Evolutionary conservation across 202 grass and related monocot genomes (phyloP), one percentile per base, ranked within the genome.

Genomic region (Digitaria exilis): DNA sequence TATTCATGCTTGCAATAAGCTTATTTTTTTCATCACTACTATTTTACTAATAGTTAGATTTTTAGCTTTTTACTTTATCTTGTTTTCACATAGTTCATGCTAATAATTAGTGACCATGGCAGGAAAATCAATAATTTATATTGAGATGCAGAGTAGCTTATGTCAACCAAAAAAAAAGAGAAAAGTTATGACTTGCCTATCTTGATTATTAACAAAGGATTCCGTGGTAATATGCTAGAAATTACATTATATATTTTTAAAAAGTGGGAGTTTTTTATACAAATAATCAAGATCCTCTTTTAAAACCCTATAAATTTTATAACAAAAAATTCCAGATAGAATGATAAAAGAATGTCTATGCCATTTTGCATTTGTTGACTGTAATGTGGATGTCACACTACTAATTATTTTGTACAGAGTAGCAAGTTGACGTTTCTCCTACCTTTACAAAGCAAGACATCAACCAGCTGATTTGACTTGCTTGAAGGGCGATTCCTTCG

Each of bases 381-480:
- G 3, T 13, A 55, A 55, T 55, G 22, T 59, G 13, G 3, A 28
- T 59, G 56, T 4, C 12, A 12, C 25, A 14, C 56, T n/a, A n/a
- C n/a, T 14, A 12, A 59, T 30, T 31, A 8, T 2, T 31, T 18
- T 70, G 24, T 26, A 30, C 3, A 48, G n/a, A n/a, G n/a, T 6
- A 17, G 44, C 25, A 15, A 31, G 3, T 13, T 62, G 30, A 12
- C 4, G 4, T 77, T 49, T 64, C 9, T 9, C 18, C 4, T 26
- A 25, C 21, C 31, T 79, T 66, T 45, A 22, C 76, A 79, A 50
- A 7, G 43, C 32, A 65, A 79, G 28, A 64, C n/a, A n/a, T n/a
- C n/a, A n/a, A 16, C 14, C 14, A 8, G 30, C 50, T 58, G 34
- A 25, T 2, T 70, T 44, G n/a, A 31, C 18, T 77, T 46, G 57